Evolutionary conservation across 192 early-diverging fungal species (phyloP).

Genomic region (Spinellus fusiger): DNA sequence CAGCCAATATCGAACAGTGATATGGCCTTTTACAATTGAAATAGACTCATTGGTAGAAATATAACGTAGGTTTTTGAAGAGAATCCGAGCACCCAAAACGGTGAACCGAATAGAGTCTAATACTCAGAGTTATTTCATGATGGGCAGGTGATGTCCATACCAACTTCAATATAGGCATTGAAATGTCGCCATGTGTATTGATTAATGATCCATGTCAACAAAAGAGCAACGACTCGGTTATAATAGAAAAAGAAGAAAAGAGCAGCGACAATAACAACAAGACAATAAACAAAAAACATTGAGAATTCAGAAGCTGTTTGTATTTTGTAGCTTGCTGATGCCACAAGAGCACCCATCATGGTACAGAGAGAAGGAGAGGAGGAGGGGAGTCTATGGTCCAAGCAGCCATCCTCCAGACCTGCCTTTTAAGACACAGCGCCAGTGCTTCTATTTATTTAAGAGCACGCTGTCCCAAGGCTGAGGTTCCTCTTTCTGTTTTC

Average conservation of each 20-base stretch:
- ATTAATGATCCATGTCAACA: conserved; percentile 55
- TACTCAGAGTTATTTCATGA: neutral
- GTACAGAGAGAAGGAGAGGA: too few relatives aligned
- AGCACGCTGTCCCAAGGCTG: too few relatives aligned
- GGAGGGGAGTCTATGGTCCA: too few relatives aligned
- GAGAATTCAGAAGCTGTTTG: conserved; percentile 38
- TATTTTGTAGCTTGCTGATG: neutral
- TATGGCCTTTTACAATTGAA: conserved; percentile 61
- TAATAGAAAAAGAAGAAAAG: conserved; percentile 74
- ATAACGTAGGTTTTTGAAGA: conserved; percentile 74
- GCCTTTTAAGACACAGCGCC: too few relatives aligned
- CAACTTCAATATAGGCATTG: conserved; percentile 64
- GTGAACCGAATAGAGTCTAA: conserved; percentile 66
- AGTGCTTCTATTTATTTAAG: too few relatives aligned
- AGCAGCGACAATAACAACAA: conserved; percentile 57
- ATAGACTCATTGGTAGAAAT: conserved; percentile 65
- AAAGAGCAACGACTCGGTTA: conserved; percentile 53
- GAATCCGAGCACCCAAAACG: conserved; percentile 63
- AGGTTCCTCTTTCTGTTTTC: too few relatives aligned
- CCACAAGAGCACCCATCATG: conserved; percentile 8
- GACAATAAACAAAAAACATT: conserved; percentile 61
- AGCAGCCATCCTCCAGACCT: too few relatives aligned
- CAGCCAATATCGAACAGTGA: conserved; percentile 72
- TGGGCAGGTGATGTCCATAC: conserved; percentile 32
- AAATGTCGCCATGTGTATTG: conserved; percentile 64